Evolutionary conservation across 2,329 filamentous ascomycete species (phyloP), one percentile per base, ranked within the genome.

Genomic region (Ophiobolus disseminans): DNA sequence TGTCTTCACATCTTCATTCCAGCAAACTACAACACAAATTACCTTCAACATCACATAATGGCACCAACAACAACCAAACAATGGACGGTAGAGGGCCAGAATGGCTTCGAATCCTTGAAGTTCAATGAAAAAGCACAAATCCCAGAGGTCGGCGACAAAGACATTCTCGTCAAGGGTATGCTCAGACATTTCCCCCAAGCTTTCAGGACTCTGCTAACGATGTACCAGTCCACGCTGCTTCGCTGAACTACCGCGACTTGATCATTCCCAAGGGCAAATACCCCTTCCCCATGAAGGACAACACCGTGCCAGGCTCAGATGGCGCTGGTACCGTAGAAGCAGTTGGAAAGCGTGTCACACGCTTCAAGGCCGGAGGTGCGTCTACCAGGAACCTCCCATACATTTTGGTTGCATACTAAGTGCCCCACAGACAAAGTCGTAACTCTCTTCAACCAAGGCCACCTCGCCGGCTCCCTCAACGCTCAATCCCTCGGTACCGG

Each of bases 161-260:
- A 92, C 20, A 87, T 91, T 5, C 79, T 92, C 25, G 84, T 92
- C 59, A 88, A 87, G 71, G 78, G 77, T 78, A 65, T 43, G 69
- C 43, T 40, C 10, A 20, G 14, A 1, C 8, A 14, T 32, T 14
- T 2, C 6, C 22, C 23, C 4, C 13, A 19, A 17, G 6, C 10
- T 8, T 9, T 8, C 5, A 10, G 10, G 21, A 4, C 5, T 22
- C 45, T 37, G 25, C 50, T 59, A 43, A 65, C 32, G 17, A 16
- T n/a, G 3, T 1, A 4, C 22, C 40, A 80, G 76, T 80, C 61
- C 73, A 78, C 45, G 76, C 70, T 35, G 73, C 73, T 2, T 79
- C 77, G 10, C 71, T 80, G 42, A 80, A 80, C 63, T 80, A 77
- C 64, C 76, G 78, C 43, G 78, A 80, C 55, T 73, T 80, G 19